Base-by-base conservation (phyloP, 2,329 filamentous ascomycete species). In the Hawksworthiomyces lignivorus region DNA sequence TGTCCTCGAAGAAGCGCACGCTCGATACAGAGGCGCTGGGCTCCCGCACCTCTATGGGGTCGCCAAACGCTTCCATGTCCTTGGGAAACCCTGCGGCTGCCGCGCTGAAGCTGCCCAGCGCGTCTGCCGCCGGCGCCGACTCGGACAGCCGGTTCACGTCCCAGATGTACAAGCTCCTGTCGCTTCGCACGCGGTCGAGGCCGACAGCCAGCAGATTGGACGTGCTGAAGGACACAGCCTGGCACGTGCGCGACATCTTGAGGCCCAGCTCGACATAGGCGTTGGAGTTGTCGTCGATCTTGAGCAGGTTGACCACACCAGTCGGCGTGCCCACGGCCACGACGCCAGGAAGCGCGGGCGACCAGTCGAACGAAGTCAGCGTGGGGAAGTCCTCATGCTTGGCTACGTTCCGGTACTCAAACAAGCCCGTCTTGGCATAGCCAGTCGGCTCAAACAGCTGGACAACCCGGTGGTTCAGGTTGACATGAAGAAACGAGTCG, bases 151-250 rank as follows among this genome's bases (percentile, higher is more conserved):
- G 75, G 51, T 76, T 82, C 41, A 88, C 72, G 58, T 94, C 85
- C 75, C 85, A 92, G 22, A 92, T 81, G 53, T 90, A 86, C 36
- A 94, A 70, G 52, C 84, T 88, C 48, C 83, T 77, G 56, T 92
- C 87, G 61, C 86, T 88, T 24, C 87, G 76, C 19, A 89, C 85
- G 52, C 84, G 75, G 54, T 92, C 87, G 39, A 92, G 68, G 2
- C 84, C 87, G 21, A 88, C 84, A 9, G 86, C 87, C 39, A 94
- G 66, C 43, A 84, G 69, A 15, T 83, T 82, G 5, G 69, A 71
- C 4, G 76, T 79, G 55, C 80, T 90, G 63, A 92, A 88, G 4
- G 85, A 81, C 30, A 92, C 84, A 1, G 85, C 84, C 54, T 90
- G 87, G 53, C 84, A 90, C 32, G 82, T 82, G 33, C 87, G 75